Conservation (phyloP, 2,329 filamentous ascomycete species). For the Gnomoniopsis sp. region DNA sequence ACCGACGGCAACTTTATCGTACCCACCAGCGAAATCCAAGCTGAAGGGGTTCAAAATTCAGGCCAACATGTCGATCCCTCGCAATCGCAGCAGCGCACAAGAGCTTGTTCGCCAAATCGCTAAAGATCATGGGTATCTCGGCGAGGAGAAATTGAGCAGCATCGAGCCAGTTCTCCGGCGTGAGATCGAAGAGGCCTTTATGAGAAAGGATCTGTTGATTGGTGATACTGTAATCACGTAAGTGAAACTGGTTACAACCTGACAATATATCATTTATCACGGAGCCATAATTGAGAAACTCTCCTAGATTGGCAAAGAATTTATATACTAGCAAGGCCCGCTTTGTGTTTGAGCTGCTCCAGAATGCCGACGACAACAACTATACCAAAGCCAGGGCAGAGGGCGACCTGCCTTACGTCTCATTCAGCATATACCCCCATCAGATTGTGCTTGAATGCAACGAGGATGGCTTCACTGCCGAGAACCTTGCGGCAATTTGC, state of each 20-base stretch:
- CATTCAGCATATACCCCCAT: constrained; percentile 33
- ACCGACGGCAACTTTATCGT: neutral
- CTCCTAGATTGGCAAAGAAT: constrained; percentile 24
- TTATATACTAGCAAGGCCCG: constrained; percentile 40
- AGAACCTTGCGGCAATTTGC: constrained; percentile 45
- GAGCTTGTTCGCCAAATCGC: constrained; percentile 1
- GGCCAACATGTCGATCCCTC: neutral
- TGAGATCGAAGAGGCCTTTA: neutral
- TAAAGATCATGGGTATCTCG: constrained; percentile 5
- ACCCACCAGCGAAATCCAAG: neutral
- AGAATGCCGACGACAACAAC: constrained; percentile 52
- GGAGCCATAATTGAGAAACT: no score
- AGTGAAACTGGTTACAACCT: neutral
- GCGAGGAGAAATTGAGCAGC: neutral
- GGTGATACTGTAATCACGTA: constrained; percentile 1
- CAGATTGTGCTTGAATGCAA: constrained; percentile 46
- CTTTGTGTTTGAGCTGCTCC: constrained; percentile 51
- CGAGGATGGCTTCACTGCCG: constrained; percentile 41
- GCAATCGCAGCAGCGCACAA: neutral
- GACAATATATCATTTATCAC: no score
- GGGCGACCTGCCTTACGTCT: constrained; percentile 24
- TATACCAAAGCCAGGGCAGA: constrained; percentile 28
- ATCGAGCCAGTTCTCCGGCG: neutral
- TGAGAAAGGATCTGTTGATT: neutral
- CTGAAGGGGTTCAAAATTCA: neutral